Percentiles rank a stretch among this genome's conserved stretches.
These are phyloP conservation scores for Phytophthora hibernalis DNA, from an alignment of 352 stramenopile species.

Conservation along the genomic window DNA sequence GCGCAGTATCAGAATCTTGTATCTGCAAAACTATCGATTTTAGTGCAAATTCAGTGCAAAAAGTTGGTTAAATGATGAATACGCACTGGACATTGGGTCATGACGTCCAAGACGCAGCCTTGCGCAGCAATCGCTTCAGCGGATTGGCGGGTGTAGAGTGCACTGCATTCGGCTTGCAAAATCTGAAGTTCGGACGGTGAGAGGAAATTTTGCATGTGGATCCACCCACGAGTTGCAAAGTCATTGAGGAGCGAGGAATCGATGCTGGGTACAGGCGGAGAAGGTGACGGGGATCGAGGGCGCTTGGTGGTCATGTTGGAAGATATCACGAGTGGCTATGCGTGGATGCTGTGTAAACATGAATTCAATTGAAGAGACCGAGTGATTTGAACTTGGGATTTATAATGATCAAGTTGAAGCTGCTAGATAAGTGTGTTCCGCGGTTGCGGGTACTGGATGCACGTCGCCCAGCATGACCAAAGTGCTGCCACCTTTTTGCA, in stretches of 20 bases:
- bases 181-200: conserved; percentile 40
- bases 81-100: conserved; percentile 62
- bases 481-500: background rate
- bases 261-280: background rate
- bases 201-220: conserved; percentile 40
- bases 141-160: conserved; percentile 22
- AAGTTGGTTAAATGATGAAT: conserved; percentile 4
- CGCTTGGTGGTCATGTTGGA: conserved; percentile 19
- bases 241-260: background rate
- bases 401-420: too few species aligned
- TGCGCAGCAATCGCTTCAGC: conserved; percentile 24
- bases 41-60: background rate
- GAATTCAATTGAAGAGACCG: conserved; percentile 6
- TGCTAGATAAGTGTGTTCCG: too few species aligned
- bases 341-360: background rate
- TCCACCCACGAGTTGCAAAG: conserved; percentile 34
- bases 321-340: background rate
- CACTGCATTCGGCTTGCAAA: conserved; percentile 48
- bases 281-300: background rate
- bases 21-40: conserved; percentile 35
- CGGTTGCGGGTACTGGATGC: too few species aligned
- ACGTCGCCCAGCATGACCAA: background rate
- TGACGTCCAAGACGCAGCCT: conserved; percentile 70
- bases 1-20: conserved; percentile 37
- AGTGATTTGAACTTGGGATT: background rate